Percentiles rank a stretch among this genome's conserved stretches.
phyloP scores from a whole-genome alignment of 768 basidiomycete genomes.

The Collybiopsis confluens region DNA sequence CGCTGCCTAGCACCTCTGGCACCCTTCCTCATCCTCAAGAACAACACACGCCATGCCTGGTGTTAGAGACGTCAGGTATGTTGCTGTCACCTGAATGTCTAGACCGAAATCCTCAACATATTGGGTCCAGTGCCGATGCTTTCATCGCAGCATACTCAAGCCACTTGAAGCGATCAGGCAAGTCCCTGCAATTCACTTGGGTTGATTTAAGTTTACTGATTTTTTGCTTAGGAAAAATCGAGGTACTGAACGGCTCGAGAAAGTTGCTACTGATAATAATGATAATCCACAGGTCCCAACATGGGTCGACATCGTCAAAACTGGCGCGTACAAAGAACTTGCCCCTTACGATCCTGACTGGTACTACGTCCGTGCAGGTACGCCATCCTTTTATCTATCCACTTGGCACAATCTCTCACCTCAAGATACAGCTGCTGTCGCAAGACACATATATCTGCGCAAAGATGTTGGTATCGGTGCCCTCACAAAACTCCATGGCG shows the following conservation, averaged over 20 bases:
- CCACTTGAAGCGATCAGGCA: conserved; percentile 97
- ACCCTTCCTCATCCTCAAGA: conserved; percentile 43
- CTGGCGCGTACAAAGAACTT: conserved; percentile 94
- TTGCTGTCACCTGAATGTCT: conserved; percentile 7
- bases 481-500: conserved; percentile 94
- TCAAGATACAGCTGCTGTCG: conserved; percentile 73
- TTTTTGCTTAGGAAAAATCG: neutral
- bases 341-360: conserved; percentile 99
- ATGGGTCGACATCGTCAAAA: conserved; percentile 99
- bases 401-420: too few species aligned
- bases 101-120: neutral
- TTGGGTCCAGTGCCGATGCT: conserved; percentile 69
- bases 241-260: neutral
- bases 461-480: conserved; percentile 95
- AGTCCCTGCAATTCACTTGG: conserved; percentile 36
- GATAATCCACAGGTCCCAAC: conserved; percentile 65
- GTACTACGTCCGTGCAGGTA: conserved; percentile 98
- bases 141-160: conserved; percentile 94
- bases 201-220: neutral
- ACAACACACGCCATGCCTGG: conserved; percentile 65
- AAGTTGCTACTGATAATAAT: neutral
- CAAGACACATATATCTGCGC: conserved; percentile 99
- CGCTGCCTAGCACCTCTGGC: conserved; percentile 21
- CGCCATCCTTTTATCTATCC: conserved; percentile 32
- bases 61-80: conserved; percentile 77